Conservation (phyloP, 805 yeast genomes). For the Zygoascus ofunaensis region DNA sequence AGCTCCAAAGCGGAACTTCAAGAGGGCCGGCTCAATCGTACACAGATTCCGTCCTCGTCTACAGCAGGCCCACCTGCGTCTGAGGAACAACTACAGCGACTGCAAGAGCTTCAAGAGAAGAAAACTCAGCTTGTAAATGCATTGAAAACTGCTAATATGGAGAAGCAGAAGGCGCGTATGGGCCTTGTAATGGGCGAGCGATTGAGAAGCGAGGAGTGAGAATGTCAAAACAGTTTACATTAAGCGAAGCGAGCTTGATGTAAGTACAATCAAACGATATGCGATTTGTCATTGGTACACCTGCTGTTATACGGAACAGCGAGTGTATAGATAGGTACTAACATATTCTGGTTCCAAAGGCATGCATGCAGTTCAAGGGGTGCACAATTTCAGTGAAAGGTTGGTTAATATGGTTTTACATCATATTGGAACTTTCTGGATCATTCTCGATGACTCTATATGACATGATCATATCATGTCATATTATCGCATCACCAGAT, state of each 20-base stretch:
- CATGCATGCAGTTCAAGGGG: too few species aligned
- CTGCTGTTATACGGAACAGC: too few species aligned
- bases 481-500: too few species aligned
- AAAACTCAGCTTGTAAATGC: slow-evolving; percentile 17
- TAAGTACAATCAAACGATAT: too few species aligned
- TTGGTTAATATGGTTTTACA: too few species aligned
- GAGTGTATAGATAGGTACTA: too few species aligned
- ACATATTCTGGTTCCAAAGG: too few species aligned
- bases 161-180: slow-evolving; percentile 17
- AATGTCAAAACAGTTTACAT: not conserved
- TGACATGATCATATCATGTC: too few species aligned
- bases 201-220: not conserved
- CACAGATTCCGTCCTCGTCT: slow-evolving; percentile 6
- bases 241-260: not conserved
- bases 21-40: slow-evolving; percentile 20
- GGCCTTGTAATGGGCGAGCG: slow-evolving; percentile 9
- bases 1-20: slow-evolving; percentile 22
- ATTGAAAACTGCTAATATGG: slow-evolving; percentile 17
- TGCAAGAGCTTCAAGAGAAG: slow-evolving; percentile 15
- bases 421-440: too few species aligned
- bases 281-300: too few species aligned
- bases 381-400: too few species aligned
- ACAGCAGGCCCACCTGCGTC: slow-evolving; percentile 8
- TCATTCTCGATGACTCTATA: too few species aligned
- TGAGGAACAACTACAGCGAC: slow-evolving; percentile 11